These are phyloP conservation scores for Fraxinus americana DNA, from an alignment of 257 asterid species.

Conservation along the genomic window DNA sequence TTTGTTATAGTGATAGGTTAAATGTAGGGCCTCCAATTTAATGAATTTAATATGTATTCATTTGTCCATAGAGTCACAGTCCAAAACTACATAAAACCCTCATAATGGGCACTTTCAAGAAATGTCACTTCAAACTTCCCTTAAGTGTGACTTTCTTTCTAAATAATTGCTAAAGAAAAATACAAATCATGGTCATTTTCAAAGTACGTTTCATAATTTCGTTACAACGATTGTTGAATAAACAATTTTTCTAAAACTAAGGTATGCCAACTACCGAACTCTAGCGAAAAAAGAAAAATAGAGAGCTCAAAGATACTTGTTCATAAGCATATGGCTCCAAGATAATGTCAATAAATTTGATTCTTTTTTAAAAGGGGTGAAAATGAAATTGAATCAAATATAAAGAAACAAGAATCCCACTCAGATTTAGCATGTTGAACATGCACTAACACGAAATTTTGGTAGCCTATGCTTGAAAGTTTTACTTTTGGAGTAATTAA, in stretches of 20 bases:
- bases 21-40: constrained; percentile 14
- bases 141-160: background rate
- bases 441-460: background rate
- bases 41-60: background rate
- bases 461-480: background rate
- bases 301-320: too few species aligned
- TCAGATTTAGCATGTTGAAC: too few species aligned
- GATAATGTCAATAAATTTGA: too few species aligned
- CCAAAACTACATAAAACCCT: constrained; percentile 9
- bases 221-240: too few species aligned
- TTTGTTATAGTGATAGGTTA: constrained; percentile 1
- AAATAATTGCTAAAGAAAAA: background rate
- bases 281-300: too few species aligned
- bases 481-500: background rate
- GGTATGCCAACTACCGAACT: too few species aligned
- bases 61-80: background rate
- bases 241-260: too few species aligned
- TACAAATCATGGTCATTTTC: background rate
- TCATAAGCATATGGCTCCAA: too few species aligned
- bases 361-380: too few species aligned
- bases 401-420: background rate
- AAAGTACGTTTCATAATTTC: background rate
- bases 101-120: background rate
- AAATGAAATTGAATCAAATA: too few species aligned
- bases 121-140: background rate